A percentile compares a stretch with the other conserved stretches of the same genome.
phyloP scores from a whole-genome alignment of 805 yeast species.

The Komagataella pseudopastoris region DNA sequence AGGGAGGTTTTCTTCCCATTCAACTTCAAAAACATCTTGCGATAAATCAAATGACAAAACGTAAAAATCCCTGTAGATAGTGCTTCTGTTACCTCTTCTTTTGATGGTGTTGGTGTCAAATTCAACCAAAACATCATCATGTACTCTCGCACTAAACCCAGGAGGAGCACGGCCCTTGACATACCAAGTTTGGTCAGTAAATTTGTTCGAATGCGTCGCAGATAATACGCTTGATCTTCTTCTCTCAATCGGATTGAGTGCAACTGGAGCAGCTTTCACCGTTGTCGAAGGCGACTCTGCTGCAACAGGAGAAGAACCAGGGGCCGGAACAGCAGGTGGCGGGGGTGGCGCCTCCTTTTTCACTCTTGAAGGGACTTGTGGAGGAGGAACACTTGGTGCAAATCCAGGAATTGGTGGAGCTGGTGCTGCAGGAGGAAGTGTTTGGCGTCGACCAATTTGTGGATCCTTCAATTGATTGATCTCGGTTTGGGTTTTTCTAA shows the following conservation, averaged over 20 bases:
- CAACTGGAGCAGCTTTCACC: conserved; percentile 9
- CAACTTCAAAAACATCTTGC: conserved; percentile 44
- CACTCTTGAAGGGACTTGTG: background rate
- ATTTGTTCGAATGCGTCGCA: background rate
- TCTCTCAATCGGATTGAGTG: conserved; percentile 3
- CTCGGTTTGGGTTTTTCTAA: background rate
- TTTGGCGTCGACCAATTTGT: conserved; percentile 1
- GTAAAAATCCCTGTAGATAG: conserved; percentile 50
- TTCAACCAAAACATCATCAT: conserved; percentile 45
- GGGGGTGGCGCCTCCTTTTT: conserved; percentile 8
- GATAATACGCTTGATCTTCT: conserved; percentile 4
- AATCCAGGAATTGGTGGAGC: conserved; percentile 9
- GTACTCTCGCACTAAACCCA: conserved; percentile 22
- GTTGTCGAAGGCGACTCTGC: conserved; percentile 2
- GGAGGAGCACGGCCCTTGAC: conserved; percentile 43
- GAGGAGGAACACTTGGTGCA: conserved; percentile 4
- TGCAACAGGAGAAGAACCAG: conserved; percentile 4
- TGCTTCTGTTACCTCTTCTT: conserved; percentile 42
- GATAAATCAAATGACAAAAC: conserved; percentile 63
- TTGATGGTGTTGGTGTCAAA: conserved; percentile 40
- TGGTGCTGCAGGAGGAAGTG: conserved; percentile 10
- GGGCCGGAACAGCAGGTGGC: conserved; percentile 6
- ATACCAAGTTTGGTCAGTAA: conserved; percentile 51
- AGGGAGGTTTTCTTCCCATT: conserved; percentile 24
- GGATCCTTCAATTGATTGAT: background rate